These are phyloP conservation scores for Acacia crassicarpa DNA, from an alignment of 306 rosid species.

Conservation along the genomic window DNA sequence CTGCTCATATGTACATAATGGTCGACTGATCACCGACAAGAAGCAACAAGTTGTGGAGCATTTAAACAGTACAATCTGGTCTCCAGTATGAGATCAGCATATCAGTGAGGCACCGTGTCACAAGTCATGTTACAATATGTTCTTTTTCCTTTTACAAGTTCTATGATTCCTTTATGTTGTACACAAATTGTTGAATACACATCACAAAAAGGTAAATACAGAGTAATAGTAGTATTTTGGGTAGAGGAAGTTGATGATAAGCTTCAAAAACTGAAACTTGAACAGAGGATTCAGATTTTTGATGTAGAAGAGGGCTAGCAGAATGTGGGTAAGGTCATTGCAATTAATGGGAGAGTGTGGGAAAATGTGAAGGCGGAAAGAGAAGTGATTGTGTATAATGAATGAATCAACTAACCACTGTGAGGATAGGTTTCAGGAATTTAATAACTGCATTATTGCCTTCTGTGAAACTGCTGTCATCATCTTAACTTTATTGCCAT, in stretches of 20 bases:
- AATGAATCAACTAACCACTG: neutral
- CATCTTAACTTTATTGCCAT: neutral
- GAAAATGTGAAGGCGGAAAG: no score
- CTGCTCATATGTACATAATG: neutral
- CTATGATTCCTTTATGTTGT: neutral
- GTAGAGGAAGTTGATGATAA: neutral
- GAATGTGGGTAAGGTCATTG: neutral
- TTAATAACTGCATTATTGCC: neutral
- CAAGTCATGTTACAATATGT: neutral
- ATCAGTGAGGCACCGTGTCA: neutral
- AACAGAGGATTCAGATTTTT: neutral
- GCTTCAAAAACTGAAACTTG: no score
- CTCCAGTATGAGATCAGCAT: slow-evolving; percentile 16
- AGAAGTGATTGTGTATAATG: neutral
- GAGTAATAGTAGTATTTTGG: neutral
- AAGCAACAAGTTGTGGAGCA: slow-evolving; percentile 37
- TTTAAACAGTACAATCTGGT: slow-evolving; percentile 25
- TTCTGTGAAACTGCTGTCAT: neutral
- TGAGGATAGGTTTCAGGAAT: neutral
- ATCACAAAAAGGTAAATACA: neutral
- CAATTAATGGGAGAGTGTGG: neutral
- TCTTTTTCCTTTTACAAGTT: neutral
- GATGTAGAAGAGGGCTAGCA: neutral
- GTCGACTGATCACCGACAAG: slow-evolving; percentile 40
- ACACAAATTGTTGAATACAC: neutral